phyloP scores from a whole-genome alignment of 2,329 filamentous ascomycete genomes.

The Diaporthe helianthi region DNA sequence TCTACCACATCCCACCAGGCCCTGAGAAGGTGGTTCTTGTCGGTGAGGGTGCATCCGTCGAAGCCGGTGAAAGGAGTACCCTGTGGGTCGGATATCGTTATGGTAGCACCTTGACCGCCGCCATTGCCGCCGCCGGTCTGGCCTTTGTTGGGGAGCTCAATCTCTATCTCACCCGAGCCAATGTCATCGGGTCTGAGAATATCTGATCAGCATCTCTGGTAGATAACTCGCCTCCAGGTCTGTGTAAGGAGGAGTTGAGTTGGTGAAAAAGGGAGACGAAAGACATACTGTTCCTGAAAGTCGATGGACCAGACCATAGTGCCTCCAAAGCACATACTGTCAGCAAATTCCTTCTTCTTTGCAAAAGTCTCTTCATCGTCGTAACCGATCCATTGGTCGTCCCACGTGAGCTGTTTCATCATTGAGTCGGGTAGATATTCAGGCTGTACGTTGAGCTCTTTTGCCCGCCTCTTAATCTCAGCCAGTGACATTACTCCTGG shows the following conservation, averaged over 20 bases:
- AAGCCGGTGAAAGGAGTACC: background rate
- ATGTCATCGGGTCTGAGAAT: background rate
- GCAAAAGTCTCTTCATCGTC: constrained; percentile 37
- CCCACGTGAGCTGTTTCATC: constrained; percentile 42
- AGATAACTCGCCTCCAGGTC: background rate
- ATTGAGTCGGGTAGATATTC: constrained; percentile 27
- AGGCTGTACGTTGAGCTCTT: background rate
- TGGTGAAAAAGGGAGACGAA: too few relatives aligned
- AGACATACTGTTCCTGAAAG: background rate
- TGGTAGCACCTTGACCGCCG: background rate
- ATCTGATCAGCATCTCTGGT: background rate
- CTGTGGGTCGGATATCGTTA: background rate
- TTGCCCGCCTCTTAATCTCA: constrained; percentile 44
- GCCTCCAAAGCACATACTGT: constrained; percentile 42
- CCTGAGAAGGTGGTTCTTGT: background rate
- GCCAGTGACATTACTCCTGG: constrained; percentile 42
- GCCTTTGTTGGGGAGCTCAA: background rate
- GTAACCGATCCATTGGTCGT: constrained; percentile 40
- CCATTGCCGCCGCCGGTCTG: background rate
- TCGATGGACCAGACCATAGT: constrained; percentile 44
- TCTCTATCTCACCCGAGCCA: background rate
- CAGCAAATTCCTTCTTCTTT: constrained; percentile 41
- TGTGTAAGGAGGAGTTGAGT: too few relatives aligned
- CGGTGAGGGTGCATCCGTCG: background rate
- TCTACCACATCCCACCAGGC: background rate